These are phyloP conservation scores for Knoxia roxburghii DNA, from an alignment of 257 asterid species.

Conservation along the genomic window DNA sequence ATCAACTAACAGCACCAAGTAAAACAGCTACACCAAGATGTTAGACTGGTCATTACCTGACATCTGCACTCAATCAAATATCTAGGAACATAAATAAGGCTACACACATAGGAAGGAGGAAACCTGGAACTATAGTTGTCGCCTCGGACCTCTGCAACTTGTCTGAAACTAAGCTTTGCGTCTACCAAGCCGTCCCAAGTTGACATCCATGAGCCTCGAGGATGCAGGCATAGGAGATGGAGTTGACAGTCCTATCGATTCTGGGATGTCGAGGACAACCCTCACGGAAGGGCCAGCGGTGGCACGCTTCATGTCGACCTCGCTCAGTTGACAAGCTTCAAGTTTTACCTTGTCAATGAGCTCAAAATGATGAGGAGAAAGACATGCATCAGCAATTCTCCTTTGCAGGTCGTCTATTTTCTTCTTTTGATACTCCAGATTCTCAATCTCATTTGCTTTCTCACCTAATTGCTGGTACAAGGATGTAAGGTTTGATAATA, in stretches of 20 bases:
- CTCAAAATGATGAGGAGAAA: conserved; percentile 62
- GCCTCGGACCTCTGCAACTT: neutral
- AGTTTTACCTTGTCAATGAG: conserved; percentile 60
- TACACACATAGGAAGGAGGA: neutral
- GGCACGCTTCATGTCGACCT: conserved; percentile 59
- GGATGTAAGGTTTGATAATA: conserved; percentile 73
- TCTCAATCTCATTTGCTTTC: conserved; percentile 64
- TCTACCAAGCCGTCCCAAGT: conserved; percentile 70
- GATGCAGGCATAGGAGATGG: conserved; percentile 45
- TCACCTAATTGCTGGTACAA: conserved; percentile 88
- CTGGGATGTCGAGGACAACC: conserved; percentile 91
- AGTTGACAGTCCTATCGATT: conserved; percentile 68
- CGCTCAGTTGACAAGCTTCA: conserved; percentile 51
- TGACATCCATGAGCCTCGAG: conserved; percentile 72
- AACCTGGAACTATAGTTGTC: neutral
- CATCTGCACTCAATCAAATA: neutral
- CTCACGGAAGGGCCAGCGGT: conserved; percentile 57
- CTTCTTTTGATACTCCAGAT: conserved; percentile 54
- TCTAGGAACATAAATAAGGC: neutral
- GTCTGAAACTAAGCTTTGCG: conserved; percentile 36
- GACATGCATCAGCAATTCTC: conserved; percentile 52
- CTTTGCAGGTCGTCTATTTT: conserved; percentile 78
- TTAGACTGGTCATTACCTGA: neutral
- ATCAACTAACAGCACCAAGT: neutral
- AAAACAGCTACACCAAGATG: neutral